Evolutionary conservation across 139 green algal species (phyloP), one percentile per base, ranked within the genome.

Genomic region (Pseudopediastrum boryanum): DNA sequence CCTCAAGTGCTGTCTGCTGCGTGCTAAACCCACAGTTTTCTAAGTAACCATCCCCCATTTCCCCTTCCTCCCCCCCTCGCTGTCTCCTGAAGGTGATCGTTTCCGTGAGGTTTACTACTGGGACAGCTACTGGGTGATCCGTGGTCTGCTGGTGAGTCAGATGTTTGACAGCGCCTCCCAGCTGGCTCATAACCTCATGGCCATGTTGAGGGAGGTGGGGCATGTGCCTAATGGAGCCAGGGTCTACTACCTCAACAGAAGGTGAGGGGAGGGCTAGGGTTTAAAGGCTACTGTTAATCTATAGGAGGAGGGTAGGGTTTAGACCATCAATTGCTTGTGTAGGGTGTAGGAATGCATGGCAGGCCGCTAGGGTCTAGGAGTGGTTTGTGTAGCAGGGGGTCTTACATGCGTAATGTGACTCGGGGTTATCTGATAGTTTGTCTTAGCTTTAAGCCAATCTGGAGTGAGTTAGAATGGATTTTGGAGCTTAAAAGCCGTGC

Each of bases 231-330:
- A 99, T 74, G 96, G 96, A 16, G 80, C 83, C 0, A 80, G 92
- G 19, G 62, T 76, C 5, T 99, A 99, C 87, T 99, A 99, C 87
- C 71, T 95, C 21, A 98, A 98, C 79, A 87, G 94, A 48, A 92
- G 85, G 89, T 88, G 35, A 52, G 62, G 2, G 21, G n/a, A n/a
- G n/a, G n/a, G n/a, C n/a, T n/a, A n/a, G n/a, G n/a, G n/a, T n/a
- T n/a, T n/a, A n/a, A n/a, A n/a, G n/a, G n/a, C n/a, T n/a, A n/a
- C n/a, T n/a, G n/a, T n/a, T n/a, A n/a, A n/a, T n/a, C n/a, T n/a
- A n/a, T n/a, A n/a, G n/a, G n/a, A 25, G 54, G 54, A 8, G 7
- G 54, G 12, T 9, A 13, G 7, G 54, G 5, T 13, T 64, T 9
- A 25, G 54, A 13, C 54, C 8, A 27, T 58, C 48, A 58, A 27